Conservation (phyloP, 257 asterid genomes). For the Mentha longifolia region DNA sequence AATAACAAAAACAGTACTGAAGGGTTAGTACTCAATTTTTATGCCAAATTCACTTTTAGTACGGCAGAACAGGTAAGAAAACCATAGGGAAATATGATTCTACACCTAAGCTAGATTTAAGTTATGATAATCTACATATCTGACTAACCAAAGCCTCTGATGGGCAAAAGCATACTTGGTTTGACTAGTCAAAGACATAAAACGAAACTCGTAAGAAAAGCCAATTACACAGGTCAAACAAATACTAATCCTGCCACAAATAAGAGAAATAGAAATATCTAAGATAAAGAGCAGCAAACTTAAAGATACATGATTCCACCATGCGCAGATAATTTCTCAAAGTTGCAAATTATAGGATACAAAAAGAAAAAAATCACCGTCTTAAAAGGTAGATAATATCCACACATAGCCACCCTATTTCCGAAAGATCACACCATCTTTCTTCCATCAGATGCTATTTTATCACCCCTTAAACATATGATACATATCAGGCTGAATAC, state of each 20-base stretch:
- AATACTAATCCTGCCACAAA: not conserved
- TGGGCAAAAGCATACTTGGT: not conserved
- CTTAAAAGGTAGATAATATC: not conserved
- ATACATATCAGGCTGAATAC: slow-evolving; percentile 1
- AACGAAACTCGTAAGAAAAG: not conserved
- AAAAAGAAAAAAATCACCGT: not conserved
- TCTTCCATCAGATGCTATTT: not conserved
- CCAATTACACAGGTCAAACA: slow-evolving; percentile 6
- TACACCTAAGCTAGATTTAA: slow-evolving; percentile 1
- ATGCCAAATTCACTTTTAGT: not conserved
- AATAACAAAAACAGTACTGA: not conserved
- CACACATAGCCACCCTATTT: not conserved
- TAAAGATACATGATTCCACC: not conserved
- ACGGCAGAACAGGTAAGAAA: not conserved
- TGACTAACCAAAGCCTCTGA: not conserved
- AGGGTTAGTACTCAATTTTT: not conserved
- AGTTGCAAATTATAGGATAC: not conserved
- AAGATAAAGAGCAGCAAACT: not conserved
- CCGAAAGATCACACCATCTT: not conserved
- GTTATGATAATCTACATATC: not conserved
- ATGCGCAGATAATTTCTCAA: not conserved
- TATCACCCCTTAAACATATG: slow-evolving; percentile 13
- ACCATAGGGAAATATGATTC: not conserved
- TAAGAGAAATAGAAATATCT: not conserved
- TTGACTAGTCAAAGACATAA: slow-evolving; percentile 2